phyloP scores from a whole-genome alignment of 2,329 filamentous ascomycete species.

The Fusarium sp. region DNA sequence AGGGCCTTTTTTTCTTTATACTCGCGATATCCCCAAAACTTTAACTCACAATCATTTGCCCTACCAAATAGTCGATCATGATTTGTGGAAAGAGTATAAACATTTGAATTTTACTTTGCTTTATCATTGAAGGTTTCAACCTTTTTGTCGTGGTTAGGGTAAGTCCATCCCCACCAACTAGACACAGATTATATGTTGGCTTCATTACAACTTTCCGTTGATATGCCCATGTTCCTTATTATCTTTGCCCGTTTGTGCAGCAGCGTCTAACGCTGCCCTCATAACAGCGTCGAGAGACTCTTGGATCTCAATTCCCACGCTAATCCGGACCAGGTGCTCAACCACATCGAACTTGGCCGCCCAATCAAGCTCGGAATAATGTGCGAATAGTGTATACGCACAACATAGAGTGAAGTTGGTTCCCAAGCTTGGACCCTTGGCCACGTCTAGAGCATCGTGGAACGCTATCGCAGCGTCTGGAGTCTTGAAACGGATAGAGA shows the following conservation, averaged over 20 bases:
- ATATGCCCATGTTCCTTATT: neutral
- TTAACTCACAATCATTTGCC: neutral
- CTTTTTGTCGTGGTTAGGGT: neutral
- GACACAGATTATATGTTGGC: neutral
- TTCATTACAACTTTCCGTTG: neutral
- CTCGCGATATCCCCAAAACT: neutral
- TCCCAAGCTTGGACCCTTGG: constrained; percentile 65
- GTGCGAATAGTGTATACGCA: constrained; percentile 58
- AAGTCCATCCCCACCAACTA: too few species aligned
- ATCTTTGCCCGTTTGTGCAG: neutral
- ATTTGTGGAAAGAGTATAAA: neutral
- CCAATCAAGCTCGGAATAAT: constrained; percentile 55
- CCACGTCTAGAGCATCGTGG: constrained; percentile 62
- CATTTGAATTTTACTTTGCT: neutral
- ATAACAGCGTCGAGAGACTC: constrained; percentile 47
- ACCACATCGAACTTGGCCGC: constrained; percentile 56
- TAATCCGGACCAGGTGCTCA: constrained; percentile 59
- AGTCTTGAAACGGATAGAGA: constrained; percentile 63
- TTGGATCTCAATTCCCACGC: constrained; percentile 59
- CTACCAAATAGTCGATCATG: neutral
- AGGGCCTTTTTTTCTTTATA: neutral
- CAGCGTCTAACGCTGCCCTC: constrained; percentile 33
- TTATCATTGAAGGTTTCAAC: neutral
- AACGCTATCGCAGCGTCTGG: constrained; percentile 57
- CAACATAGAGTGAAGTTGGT: constrained; percentile 62